Percentiles rank a stretch among this genome's conserved stretches.
These are phyloP conservation scores for Aspergillus incahuasiensis DNA, from an alignment of 495 filamentous ascomycete species.

Conservation along the genomic window DNA sequence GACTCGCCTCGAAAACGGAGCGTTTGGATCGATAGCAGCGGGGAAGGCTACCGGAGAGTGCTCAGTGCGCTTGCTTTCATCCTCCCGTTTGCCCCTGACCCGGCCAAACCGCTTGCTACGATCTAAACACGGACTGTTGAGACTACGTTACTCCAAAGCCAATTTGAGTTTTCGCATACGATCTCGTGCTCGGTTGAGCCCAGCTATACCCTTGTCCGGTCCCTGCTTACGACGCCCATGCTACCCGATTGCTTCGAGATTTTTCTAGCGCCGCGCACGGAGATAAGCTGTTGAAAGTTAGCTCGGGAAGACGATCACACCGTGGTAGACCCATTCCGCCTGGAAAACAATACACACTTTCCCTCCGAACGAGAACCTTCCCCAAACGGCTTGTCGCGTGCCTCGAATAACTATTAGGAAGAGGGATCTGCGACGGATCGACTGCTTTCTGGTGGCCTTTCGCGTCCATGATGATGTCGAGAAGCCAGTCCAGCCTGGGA, in stretches of 20 bases:
- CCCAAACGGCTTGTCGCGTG: neutral
- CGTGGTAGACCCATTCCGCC: neutral
- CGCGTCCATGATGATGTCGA: constrained; percentile 36
- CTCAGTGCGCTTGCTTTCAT: constrained; percentile 1
- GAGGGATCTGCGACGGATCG: constrained; percentile 1
- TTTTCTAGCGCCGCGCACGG: constrained; percentile 13
- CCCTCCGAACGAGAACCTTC: neutral
- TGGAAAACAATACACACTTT: neutral
- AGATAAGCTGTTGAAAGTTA: constrained; percentile 13
- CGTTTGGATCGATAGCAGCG: constrained; percentile 1
- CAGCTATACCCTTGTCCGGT: constrained; percentile 4
- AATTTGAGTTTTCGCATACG: neutral
- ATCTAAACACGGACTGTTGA: neutral
- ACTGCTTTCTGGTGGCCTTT: neutral
- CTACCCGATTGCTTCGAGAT: constrained; percentile 16
- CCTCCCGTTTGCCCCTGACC: constrained; percentile 13
- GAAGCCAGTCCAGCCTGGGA: constrained; percentile 45
- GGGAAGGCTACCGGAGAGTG: constrained; percentile 7
- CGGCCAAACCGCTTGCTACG: constrained; percentile 10
- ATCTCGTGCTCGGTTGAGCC: constrained; percentile 4
- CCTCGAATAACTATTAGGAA: neutral
- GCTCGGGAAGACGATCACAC: neutral
- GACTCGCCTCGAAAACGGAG: neutral
- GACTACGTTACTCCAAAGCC: neutral
- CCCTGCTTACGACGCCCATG: constrained; percentile 17